Evolutionary conservation across 768 basidiomycete genomes (phyloP), one percentile per base, ranked within the genome.

Genomic region (Tephrocybe sp.): DNA sequence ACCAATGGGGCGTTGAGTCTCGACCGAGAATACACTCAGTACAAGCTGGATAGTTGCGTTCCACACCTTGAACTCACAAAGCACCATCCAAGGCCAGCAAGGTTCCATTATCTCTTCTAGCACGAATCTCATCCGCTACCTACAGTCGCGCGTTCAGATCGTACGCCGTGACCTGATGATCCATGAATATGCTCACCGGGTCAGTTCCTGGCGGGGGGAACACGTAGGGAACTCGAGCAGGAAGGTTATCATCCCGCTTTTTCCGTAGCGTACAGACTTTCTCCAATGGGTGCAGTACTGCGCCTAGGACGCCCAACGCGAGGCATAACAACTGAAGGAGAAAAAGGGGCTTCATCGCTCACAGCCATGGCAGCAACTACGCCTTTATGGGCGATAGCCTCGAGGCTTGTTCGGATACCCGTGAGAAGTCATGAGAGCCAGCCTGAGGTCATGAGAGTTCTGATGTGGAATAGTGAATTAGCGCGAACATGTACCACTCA

Each of bases 141-240:
- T 73, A 12, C 9, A 44, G 15, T 3, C 38, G 5, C 3, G 5
- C n/a, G 4, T 4, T 28, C 15, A 36, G 17, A 0, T 54, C 24
- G 45, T 20, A 25, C 18, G 30, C 34, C 6, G 34, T 12, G 38
- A 12, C 10, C 20, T 42, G 25, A 9, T 36, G 6, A 39, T 18
- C n/a, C 38, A 8, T 18, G n/a, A 3, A n/a, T 15, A n/a, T 14
- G 45, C 59, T 51, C 21, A 67, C 69, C 12, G 64, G 50, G 40
- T 66, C 55, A 2, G 64, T 65, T 18, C 69, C 68, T 17, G 73
- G 73, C 3, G 65, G 44, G 2, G 74, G 74, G 46, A 74, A 71
- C 6, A 74, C 58, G 30, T 76, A 76, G 3, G 74, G 74, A 26
- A 76, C 70, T 15, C 74, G 68, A 17, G 74, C 73, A 42, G 74